These are phyloP conservation scores for Phytophthora lateralis DNA, from an alignment of 352 stramenopile genomes.

Conservation along the genomic window DNA sequence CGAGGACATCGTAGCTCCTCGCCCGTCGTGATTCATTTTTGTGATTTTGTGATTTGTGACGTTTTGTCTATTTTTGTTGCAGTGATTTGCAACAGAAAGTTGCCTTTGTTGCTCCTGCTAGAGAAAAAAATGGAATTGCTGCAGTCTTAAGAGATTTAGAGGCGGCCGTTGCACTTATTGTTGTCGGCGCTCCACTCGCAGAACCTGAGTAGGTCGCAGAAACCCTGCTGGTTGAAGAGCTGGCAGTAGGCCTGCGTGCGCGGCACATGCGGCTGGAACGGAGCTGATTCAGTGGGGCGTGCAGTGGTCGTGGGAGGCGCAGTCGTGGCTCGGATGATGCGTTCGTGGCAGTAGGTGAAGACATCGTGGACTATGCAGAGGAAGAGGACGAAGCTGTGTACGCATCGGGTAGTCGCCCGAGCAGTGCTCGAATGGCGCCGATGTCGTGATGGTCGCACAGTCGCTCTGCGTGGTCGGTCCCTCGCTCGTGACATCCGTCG, in stretches of 20 bases:
- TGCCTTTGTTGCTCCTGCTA: background rate
- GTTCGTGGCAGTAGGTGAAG: background rate
- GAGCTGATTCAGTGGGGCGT: background rate
- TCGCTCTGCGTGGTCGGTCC: slow-evolving; percentile 51
- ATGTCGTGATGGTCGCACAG: slow-evolving; percentile 45
- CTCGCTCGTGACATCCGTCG: slow-evolving; percentile 33
- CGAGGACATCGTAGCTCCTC: slow-evolving; percentile 16
- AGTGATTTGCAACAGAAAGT: background rate
- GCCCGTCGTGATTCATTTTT: slow-evolving; percentile 1
- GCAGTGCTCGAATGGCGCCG: slow-evolving; percentile 49
- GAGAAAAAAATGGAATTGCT: no score
- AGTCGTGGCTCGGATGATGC: slow-evolving; percentile 7
- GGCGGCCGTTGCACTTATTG: slow-evolving; percentile 26
- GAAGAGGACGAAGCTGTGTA: slow-evolving; percentile 39
- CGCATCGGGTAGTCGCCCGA: slow-evolving; percentile 43
- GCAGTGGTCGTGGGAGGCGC: slow-evolving; percentile 7
- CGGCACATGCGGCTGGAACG: slow-evolving; percentile 19
- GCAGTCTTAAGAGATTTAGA: no score
- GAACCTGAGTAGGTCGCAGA: slow-evolving; percentile 35
- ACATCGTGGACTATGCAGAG: slow-evolving; percentile 5
- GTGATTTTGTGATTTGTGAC: background rate
- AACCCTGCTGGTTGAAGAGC: slow-evolving; percentile 29
- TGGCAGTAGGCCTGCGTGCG: slow-evolving; percentile 31
- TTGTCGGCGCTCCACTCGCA: slow-evolving; percentile 27
- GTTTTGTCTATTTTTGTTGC: background rate